These are phyloP conservation scores for Phialophora chinensis DNA, from an alignment of 2,329 filamentous ascomycete species.

Conservation along the genomic window DNA sequence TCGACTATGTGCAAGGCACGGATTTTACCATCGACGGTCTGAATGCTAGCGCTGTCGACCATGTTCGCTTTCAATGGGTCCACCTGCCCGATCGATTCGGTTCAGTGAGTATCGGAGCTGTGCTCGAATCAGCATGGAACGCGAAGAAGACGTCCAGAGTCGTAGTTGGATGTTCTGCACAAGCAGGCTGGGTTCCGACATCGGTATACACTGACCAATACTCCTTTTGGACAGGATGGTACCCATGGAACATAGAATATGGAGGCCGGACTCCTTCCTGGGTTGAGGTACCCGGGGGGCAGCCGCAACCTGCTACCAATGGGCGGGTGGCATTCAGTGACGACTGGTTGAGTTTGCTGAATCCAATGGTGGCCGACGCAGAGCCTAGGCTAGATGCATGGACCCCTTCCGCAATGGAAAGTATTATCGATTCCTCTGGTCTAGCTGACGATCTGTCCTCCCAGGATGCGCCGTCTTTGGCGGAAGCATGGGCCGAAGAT, in stretches of 20 bases:
- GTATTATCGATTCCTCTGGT: constrained; percentile 10
- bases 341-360: constrained; percentile 16
- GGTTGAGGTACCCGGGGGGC: background rate
- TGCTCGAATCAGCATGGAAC: constrained; percentile 18
- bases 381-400: background rate
- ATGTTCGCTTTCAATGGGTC: constrained; percentile 16
- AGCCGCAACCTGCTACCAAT: constrained; percentile 15
- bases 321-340: constrained; percentile 19
- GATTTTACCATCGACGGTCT: constrained; percentile 9
- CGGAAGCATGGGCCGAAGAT: constrained; percentile 15
- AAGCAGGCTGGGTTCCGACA: constrained; percentile 16
- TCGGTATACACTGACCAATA: constrained; percentile 11
- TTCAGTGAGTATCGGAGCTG: constrained; percentile 15
- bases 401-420: constrained; percentile 21
- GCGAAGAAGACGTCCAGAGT: constrained; percentile 5
- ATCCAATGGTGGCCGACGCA: background rate
- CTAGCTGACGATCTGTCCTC: background rate
- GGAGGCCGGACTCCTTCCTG: constrained; percentile 18
- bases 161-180: constrained; percentile 12
- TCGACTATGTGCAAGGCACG: constrained; percentile 7
- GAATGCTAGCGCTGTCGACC: constrained; percentile 7
- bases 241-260: constrained; percentile 16
- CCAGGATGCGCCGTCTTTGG: constrained; percentile 1
- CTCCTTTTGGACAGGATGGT: constrained; percentile 21
- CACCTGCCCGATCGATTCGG: constrained; percentile 9